Percentiles rank a stretch among this genome's conserved stretches.
Conservation (phyloP, 2,329 filamentous ascomycete species). For the Penicillium crustosum region DNA sequence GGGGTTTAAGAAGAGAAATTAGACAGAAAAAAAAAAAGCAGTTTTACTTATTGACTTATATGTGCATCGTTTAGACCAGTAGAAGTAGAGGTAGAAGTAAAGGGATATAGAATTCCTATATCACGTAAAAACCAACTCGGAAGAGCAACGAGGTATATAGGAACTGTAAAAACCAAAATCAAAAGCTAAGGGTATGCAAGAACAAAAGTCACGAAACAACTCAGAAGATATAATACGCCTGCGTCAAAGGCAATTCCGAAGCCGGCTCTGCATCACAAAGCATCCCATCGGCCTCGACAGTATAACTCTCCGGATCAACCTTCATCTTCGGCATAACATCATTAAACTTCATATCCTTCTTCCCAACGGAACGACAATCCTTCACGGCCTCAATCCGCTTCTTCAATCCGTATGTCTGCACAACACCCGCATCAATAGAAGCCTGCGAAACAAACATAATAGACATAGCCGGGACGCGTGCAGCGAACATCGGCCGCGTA, state of each 20-base stretch:
- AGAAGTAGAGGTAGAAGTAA: background rate
- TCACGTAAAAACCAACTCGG: conserved; percentile 1
- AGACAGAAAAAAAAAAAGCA: background rate
- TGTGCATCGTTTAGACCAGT: background rate
- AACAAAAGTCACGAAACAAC: background rate
- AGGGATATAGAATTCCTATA: background rate
- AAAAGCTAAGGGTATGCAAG: conserved; percentile 1
- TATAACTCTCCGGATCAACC: conserved; percentile 88
- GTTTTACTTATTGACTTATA: background rate
- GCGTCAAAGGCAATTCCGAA: conserved; percentile 69
- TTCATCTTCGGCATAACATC: conserved; percentile 79
- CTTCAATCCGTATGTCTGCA: conserved; percentile 70
- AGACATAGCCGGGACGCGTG: conserved; percentile 66
- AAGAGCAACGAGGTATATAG: conserved; percentile 19
- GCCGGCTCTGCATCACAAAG: conserved; percentile 73
- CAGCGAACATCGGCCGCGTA: conserved; percentile 80
- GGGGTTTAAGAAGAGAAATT: background rate
- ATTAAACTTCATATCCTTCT: conserved; percentile 90
- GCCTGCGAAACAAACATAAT: conserved; percentile 80
- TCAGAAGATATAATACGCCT: conserved; percentile 76
- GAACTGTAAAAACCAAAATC: background rate
- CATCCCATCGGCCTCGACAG: conserved; percentile 78
- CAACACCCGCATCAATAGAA: conserved; percentile 65
- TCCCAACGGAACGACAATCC: conserved; percentile 71
- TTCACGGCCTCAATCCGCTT: conserved; percentile 80